Evolutionary conservation across 108 stramenopile species (phyloP).

Genomic region (Mediolabrus comicus): DNA sequence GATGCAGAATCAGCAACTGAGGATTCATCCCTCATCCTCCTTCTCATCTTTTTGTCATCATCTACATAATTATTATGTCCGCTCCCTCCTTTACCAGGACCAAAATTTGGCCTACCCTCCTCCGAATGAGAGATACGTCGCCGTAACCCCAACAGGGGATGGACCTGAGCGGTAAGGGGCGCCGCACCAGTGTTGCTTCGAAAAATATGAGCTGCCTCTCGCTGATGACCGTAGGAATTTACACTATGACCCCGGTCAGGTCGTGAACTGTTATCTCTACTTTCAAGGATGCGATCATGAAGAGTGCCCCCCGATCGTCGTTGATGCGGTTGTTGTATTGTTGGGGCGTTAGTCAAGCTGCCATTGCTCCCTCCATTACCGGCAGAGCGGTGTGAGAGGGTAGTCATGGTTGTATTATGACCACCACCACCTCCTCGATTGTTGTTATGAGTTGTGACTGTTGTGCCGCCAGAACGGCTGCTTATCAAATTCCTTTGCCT

Average conservation of each 20-base stretch:
- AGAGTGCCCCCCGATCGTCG: not conserved
- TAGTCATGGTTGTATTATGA: not conserved
- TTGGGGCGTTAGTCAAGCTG: not conserved
- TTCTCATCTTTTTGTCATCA: not conserved
- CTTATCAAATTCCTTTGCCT: constrained; percentile 8
- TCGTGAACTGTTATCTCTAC: not conserved
- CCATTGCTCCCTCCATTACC: not conserved
- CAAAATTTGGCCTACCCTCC: not conserved
- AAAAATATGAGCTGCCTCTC: not conserved
- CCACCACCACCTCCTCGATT: not conserved
- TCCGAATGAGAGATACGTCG: not conserved
- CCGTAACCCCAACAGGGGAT: constrained; percentile 21
- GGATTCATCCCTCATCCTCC: not conserved
- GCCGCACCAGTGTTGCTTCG: constrained; percentile 19
- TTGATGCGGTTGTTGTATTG: not conserved
- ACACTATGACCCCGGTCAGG: constrained; percentile 7
- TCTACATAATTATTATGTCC: constrained; percentile 14
- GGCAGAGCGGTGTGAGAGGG: not conserved
- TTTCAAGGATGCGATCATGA: constrained; percentile 11
- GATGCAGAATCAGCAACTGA: not conserved
- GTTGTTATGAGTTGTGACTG: not conserved
- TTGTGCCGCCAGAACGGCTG: not conserved
- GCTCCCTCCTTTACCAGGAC: not conserved
- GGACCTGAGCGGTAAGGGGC: constrained; percentile 24
- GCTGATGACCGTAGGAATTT: not conserved